Evolutionary conservation across 169 alveolate species (phyloP).

Genomic region (Babesia divergens): DNA sequence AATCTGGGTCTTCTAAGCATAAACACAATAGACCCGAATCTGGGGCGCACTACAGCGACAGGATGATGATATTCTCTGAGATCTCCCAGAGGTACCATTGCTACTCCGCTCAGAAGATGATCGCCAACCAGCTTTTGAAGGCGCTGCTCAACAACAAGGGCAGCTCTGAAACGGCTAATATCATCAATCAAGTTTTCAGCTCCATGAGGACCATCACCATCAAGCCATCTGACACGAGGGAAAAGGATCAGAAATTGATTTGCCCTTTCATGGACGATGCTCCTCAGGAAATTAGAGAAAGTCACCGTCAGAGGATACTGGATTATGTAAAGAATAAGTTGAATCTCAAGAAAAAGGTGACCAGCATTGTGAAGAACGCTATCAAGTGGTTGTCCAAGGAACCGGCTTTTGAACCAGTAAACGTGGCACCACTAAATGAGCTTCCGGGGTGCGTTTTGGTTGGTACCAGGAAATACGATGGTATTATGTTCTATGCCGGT

Average conservation of each 20-base stretch:
- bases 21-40: background rate
- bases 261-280: conserved; percentile 68
- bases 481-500: conserved; percentile 52
- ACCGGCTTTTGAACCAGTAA: background rate
- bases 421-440: background rate
- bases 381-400: background rate
- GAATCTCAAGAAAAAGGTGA: background rate
- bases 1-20: background rate
- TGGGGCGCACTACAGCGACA: conserved; percentile 34
- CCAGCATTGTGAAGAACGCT: background rate
- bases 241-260: conserved; percentile 13
- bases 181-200: conserved; percentile 14
- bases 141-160: conserved; percentile 3
- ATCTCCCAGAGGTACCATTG: conserved; percentile 62
- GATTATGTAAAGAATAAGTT: conserved; percentile 6
- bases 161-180: background rate
- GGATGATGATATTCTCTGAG: conserved; percentile 53
- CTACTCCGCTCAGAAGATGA: conserved; percentile 28
- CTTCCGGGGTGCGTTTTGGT: conserved; percentile 55
- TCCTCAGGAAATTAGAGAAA: conserved; percentile 31
- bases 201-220: conserved; percentile 27
- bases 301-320: conserved; percentile 29
- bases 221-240: conserved; percentile 26
- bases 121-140: conserved; percentile 31
- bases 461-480: conserved; percentile 52